Percentiles rank a stretch among this genome's conserved stretches.
phyloP scores from a whole-genome alignment of 345 rosid species.

The Aegle marmelos region DNA sequence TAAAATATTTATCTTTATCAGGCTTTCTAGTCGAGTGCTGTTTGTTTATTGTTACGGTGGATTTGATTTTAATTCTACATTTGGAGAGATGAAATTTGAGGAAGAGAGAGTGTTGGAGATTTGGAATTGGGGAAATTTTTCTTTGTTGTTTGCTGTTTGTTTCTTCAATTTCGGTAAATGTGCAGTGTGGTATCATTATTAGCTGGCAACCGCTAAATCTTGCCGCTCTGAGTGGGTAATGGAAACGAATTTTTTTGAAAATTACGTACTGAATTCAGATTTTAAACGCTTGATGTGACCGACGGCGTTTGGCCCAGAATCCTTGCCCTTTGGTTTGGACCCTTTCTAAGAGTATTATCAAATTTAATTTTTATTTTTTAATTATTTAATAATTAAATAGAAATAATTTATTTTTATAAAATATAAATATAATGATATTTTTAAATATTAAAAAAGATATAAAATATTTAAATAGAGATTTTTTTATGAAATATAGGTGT shows the following conservation, averaged over 20 bases:
- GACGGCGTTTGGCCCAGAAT: too few relatives aligned
- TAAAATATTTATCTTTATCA: neutral
- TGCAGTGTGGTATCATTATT: constrained; percentile 21
- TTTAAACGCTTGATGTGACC: neutral
- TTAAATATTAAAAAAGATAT: too few relatives aligned
- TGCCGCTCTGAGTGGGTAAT: neutral
- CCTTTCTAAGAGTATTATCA: too few relatives aligned
- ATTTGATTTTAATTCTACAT: constrained; percentile 20
- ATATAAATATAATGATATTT: too few relatives aligned
- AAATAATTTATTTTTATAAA: too few relatives aligned
- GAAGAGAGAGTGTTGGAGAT: neutral
- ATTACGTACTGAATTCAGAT: neutral
- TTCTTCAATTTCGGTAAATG: constrained; percentile 23
- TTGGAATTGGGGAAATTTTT: constrained; percentile 10
- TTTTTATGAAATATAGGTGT: too few relatives aligned
- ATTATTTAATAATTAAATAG: too few relatives aligned
- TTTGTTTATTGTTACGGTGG: neutral
- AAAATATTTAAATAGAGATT: too few relatives aligned
- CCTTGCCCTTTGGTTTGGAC: too few relatives aligned
- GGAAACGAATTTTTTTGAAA: neutral
- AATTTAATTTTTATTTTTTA: too few relatives aligned
- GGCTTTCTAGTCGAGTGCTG: neutral
- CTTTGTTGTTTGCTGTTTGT: neutral
- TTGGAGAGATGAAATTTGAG: constrained; percentile 17
- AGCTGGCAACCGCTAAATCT: constrained; percentile 47